Evolutionary conservation across 2,329 filamentous ascomycete species (phyloP), one percentile per base, ranked within the genome.

Genomic region (Ascochyta lentis): DNA sequence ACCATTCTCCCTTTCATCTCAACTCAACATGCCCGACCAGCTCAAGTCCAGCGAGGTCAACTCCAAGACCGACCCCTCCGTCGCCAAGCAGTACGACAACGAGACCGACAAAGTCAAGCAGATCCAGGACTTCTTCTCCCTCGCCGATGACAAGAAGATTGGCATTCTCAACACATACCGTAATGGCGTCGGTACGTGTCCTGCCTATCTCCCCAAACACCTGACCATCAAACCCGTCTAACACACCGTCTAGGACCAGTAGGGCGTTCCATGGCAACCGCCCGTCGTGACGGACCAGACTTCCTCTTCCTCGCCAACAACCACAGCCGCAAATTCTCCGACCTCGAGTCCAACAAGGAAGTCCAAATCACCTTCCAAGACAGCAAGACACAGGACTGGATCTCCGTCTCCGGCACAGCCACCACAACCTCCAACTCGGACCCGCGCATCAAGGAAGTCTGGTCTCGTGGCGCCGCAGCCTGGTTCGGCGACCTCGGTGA

Each of bases 201-300:
- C 27, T 49, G 24, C 13, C 19, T 7, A 15, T 52, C 47, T 52
- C 37, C 13, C 19, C 9, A 33, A n/a, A 42, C n/a, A 26, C 37
- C 49, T 16, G 48, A 66, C 22, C 23, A 12, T 27, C 33, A 8
- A 10, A n/a, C 4, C 40, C 26, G 24, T 35, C 49, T 58, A 54
- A 58, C 35, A 54, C 8, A 12, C 16, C 15, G 9, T 29, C 4
- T 33, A 73, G 71, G 72, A 49, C 77, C 77, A 15, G 76, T 80
- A 31, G 75, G 75, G 34, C 78, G 80, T 56, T 77, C 78, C 51
- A 83, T 83, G 80, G 79, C 76, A 41, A 66, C 81, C 24, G 78
- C 78, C 49, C 78, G 91, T 88, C 74, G 91, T 48, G 61, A 64
- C 45, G 80, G 81, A 10, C 80, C 80, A 6, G 80, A 83, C 67